Evolutionary conservation across 1,284 basidiomycete species (phyloP), one percentile per base, ranked within the genome.

Genomic region (Leccinum subrobustum): DNA sequence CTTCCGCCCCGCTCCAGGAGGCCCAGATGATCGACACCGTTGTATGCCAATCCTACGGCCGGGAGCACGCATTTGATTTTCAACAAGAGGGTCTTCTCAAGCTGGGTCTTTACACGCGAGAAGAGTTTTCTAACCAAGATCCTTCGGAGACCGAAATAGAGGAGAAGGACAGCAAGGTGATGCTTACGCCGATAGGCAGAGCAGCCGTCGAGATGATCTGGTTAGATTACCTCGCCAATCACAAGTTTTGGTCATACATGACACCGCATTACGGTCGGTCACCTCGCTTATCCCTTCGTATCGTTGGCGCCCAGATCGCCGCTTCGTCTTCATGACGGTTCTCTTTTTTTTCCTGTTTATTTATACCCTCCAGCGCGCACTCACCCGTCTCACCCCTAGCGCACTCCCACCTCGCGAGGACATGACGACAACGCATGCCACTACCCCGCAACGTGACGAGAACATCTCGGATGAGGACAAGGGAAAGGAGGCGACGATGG

Each of bases 201-300:
- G 88, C 91, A 3, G 87, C 85, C 23, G 79, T 91, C 63, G 91
- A 93, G 77, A 89, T 92, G 88, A 86, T 86, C 25, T 93, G 90
- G 88, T 77, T 89, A 52, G 91, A 89, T 9, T 86, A 86, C 61
- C 79, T 93, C 70, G 88, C 91, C 8, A 78, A 78, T 93, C 61
- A 88, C 86, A 61, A 89, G 87, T 64, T 91, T 91, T 68, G 78
- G 79, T 50, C 60, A 73, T 54, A 57, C 54, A 11, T 73, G 60
- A 69, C 44, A 42, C 52, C 6, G 25, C 18, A 31, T 16, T 20
- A 6, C 16, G 35, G 53, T 27, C 39, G 23, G 35, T 58, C 20
- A 23, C 20, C 20, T 23, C 20, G 20, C 20, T 23, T 23, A 8
- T 47, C 16, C 18, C 14, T 23, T 54, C 37, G 20, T 23, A 23